Percentiles rank a stretch among this genome's conserved stretches.
Conservation (phyloP, 2,329 filamentous ascomycete species). For the Calonectria naviculata region DNA sequence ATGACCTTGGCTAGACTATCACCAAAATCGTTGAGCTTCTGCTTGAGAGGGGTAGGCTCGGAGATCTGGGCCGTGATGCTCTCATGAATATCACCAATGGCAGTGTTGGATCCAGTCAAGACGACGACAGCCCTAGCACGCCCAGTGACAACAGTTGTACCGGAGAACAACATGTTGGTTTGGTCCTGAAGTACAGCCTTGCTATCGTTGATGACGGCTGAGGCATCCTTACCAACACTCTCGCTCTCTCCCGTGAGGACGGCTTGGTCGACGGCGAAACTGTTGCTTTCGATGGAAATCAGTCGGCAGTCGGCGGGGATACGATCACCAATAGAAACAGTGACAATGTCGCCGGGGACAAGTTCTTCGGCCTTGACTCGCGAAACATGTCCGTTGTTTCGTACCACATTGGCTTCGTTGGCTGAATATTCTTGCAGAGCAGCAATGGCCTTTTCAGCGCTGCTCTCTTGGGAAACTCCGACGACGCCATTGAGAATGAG, state of each 20-base stretch:
- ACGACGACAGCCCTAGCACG: conserved; percentile 93
- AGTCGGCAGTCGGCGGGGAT: conserved; percentile 95
- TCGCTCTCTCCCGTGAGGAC: conserved; percentile 98
- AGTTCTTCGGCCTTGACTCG: conserved; percentile 96
- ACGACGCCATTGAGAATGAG: conserved; percentile 96
- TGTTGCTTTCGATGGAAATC: conserved; percentile 93
- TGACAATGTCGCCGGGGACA: conserved; percentile 93
- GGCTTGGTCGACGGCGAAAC: conserved; percentile 95
- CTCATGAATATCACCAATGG: conserved; percentile 98
- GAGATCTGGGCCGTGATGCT: conserved; percentile 99
- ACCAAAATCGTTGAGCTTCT: conserved; percentile 98
- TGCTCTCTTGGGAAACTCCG: conserved; percentile 98
- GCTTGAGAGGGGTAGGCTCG: conserved; percentile 95
- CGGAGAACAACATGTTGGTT: conserved; percentile 97
- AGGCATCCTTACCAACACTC: conserved; percentile 88
- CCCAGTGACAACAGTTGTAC: conserved; percentile 95
- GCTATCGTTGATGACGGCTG: conserved; percentile 74
- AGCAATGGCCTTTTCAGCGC: conserved; percentile 97
- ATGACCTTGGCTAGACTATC: conserved; percentile 98
- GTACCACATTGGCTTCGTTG: conserved; percentile 94
- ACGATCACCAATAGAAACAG: conserved; percentile 89
- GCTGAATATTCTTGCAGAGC: conserved; percentile 99
- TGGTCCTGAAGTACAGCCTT: conserved; percentile 98
- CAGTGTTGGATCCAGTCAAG: conserved; percentile 88
- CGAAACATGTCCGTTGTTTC: conserved; percentile 80